phyloP scores from a whole-genome alignment of 2,329 filamentous ascomycete genomes.

The Macroventuria anomochaeta region DNA sequence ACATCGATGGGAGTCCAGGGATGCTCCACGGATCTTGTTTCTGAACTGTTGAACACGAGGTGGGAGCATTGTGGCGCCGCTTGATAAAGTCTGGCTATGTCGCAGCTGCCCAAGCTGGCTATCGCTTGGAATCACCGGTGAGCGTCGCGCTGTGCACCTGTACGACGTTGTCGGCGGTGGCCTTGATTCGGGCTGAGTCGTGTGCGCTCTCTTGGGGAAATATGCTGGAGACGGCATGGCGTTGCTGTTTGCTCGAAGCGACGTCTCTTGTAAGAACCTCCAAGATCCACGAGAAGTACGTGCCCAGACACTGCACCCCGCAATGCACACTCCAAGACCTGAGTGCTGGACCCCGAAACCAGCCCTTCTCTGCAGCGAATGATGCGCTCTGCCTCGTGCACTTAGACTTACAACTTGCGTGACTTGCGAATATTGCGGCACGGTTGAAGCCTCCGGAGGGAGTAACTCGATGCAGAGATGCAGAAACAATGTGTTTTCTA shows the following conservation, averaged over 20 bases:
- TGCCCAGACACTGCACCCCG: not conserved
- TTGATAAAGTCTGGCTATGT: not conserved
- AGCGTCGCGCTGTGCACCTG: not conserved
- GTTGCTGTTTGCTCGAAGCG: not conserved
- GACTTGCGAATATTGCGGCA: not conserved
- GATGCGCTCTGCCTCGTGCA: not conserved
- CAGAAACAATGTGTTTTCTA: not conserved
- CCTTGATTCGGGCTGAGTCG: not conserved
- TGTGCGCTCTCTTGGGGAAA: not conserved
- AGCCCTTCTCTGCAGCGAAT: not conserved
- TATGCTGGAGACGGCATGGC: not conserved
- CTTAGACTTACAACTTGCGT: not conserved
- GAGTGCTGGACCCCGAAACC: not conserved
- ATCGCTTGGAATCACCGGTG: not conserved
- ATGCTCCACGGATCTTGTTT: not conserved
- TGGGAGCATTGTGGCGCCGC: not conserved
- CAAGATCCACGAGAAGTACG: not conserved
- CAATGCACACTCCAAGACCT: no score
- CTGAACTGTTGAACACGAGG: not conserved
- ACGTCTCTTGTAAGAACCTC: not conserved
- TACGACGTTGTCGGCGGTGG: not conserved
- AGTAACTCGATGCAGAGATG: no score
- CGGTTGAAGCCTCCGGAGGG: no score
- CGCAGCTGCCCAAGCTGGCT: not conserved
- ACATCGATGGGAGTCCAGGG: not conserved